Evolutionary conservation across 83 land plant species (phyloP).

Genomic region (Picea abies): DNA sequence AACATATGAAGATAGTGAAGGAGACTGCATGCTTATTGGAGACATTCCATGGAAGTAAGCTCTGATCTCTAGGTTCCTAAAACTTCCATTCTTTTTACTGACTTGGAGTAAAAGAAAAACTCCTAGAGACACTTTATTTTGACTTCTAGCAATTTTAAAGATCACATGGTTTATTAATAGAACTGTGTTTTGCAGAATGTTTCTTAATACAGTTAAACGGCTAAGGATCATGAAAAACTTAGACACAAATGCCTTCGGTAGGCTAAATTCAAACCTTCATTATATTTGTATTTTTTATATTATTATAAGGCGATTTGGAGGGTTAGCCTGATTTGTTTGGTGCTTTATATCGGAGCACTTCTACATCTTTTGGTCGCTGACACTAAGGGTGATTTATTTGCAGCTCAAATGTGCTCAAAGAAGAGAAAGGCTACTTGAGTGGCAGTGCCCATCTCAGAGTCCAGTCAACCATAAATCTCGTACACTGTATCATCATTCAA

Average conservation of each 20-base stretch:
- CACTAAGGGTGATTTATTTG: neutral
- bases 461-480: neutral
- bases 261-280: neutral
- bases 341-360: neutral
- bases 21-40: constrained; percentile 19
- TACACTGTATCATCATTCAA: neutral
- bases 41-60: constrained; percentile 22
- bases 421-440: neutral
- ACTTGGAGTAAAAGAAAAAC: neutral
- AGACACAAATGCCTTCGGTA: constrained; percentile 62
- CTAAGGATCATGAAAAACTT: constrained; percentile 72
- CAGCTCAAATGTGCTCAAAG: constrained; percentile 1
- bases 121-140: neutral
- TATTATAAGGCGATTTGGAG: neutral
- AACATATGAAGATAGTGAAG: constrained; percentile 17
- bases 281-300: neutral
- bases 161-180: neutral
- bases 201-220: constrained; percentile 51
- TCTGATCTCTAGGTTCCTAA: neutral
- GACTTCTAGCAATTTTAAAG: neutral
- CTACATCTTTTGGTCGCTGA: constrained; percentile 5
- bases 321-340: too few species aligned
- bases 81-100: neutral
- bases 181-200: constrained; percentile 51
- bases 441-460: neutral